Conservation (phyloP, 139 green algal species). For the Medakamo hakoo region DNA sequence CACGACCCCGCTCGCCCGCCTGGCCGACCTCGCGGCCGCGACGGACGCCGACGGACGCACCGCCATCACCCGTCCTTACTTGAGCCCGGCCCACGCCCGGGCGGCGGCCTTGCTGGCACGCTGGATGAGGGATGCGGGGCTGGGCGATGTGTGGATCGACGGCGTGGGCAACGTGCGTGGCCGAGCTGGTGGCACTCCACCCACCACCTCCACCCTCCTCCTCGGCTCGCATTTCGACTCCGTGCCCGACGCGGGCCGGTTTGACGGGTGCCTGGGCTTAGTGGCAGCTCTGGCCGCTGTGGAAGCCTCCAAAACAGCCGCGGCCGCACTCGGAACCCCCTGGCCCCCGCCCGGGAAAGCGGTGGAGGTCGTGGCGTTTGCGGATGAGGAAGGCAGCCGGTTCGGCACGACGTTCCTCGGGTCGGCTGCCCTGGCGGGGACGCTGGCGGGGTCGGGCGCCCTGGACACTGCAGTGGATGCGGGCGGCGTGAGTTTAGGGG, state of each 20-base stretch:
- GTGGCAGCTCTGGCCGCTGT: conserved; percentile 59
- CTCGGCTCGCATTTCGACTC: conserved; percentile 85
- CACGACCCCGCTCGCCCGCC: too few species aligned
- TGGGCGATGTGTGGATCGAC: too few species aligned
- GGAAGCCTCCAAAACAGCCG: background rate
- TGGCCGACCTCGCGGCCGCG: too few species aligned
- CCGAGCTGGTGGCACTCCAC: conserved; percentile 1
- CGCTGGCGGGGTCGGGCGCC: conserved; percentile 31
- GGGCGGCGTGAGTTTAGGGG: conserved; percentile 30
- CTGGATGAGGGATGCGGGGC: too few species aligned
- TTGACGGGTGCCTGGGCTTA: conserved; percentile 73
- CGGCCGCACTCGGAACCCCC: background rate
- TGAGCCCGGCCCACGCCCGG: conserved; percentile 40
- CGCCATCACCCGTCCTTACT: conserved; percentile 39
- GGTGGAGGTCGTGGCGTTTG: conserved; percentile 65
- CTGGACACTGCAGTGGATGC: conserved; percentile 25
- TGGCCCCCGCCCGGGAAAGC: background rate
- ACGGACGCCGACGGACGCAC: too few species aligned
- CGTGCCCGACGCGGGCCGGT: conserved; percentile 76
- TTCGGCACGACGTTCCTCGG: conserved; percentile 87
- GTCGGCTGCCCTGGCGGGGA: conserved; percentile 49
- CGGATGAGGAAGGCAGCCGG: conserved; percentile 80
- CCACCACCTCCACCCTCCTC: conserved; percentile 27
- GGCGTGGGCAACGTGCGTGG: conserved; percentile 71
- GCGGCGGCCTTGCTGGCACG: conserved; percentile 23